phyloP scores from a whole-genome alignment of 2,329 filamentous ascomycete genomes.

The Colletotrichum tropicale region DNA sequence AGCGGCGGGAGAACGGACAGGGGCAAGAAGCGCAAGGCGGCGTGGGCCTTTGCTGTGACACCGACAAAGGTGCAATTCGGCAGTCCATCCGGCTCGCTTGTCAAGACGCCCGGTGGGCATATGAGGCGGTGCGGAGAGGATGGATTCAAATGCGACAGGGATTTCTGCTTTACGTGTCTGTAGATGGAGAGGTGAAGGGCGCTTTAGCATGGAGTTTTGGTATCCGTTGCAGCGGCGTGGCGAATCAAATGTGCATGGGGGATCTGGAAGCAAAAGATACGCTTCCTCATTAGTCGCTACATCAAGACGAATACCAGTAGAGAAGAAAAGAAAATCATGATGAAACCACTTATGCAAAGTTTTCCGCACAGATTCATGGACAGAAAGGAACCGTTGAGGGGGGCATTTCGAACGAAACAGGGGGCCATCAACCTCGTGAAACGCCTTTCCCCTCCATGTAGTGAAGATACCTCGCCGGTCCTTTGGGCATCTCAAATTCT shows the following conservation, averaged over 20 bases:
- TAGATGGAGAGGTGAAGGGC: constrained; percentile 14
- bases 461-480: neutral
- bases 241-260: neutral
- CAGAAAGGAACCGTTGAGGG: neutral
- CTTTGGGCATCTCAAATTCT: constrained; percentile 4
- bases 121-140: constrained; percentile 57
- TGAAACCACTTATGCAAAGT: constrained; percentile 15
- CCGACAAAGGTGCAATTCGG: constrained; percentile 1
- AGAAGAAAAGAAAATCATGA: constrained; percentile 7
- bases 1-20: neutral
- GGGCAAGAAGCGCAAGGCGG: constrained; percentile 6
- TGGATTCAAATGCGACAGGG: constrained; percentile 59
- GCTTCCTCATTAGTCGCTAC: constrained; percentile 20
- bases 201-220: neutral
- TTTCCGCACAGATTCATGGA: neutral
- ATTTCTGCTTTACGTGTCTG: constrained; percentile 66
- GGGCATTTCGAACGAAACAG: neutral
- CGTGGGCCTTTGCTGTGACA: constrained; percentile 8
- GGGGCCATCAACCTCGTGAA: constrained; percentile 2
- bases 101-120: constrained; percentile 55
- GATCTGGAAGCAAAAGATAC: neutral
- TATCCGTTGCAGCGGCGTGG: neutral
- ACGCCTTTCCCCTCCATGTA: neutral
- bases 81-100: constrained; percentile 27
- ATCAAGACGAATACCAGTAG: constrained; percentile 15